Conservation (phyloP, 768 basidiomycete species). For the Auriculariales sp. region DNA sequence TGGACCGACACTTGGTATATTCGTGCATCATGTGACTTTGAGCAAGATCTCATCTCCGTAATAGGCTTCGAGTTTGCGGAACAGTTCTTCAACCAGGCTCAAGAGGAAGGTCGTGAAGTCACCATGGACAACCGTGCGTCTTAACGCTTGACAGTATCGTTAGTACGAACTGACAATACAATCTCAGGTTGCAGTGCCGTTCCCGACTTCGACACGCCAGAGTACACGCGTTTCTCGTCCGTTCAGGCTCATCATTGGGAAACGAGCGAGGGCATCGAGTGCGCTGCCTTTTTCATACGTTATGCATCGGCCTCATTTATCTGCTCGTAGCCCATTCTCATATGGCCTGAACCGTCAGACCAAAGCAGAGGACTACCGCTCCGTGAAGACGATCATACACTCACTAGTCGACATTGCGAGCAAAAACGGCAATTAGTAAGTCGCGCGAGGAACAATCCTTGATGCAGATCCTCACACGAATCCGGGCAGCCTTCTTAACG, state of each 20-base stretch:
- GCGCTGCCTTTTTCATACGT: neutral
- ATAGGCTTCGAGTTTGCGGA: slow-evolving; percentile 29
- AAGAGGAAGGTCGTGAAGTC: slow-evolving; percentile 26
- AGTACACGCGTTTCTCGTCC: slow-evolving; percentile 33
- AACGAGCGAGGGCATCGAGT: slow-evolving; percentile 35
- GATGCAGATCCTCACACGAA: neutral
- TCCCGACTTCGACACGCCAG: slow-evolving; percentile 42
- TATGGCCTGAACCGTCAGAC: slow-evolving; percentile 24
- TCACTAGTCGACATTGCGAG: slow-evolving; percentile 42
- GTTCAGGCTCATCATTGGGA: slow-evolving; percentile 39
- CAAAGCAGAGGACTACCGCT: slow-evolving; percentile 29
- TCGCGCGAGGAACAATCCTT: slow-evolving; percentile 9
- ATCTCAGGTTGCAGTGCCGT: slow-evolving; percentile 30
- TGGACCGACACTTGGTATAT: slow-evolving; percentile 7
- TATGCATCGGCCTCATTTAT: slow-evolving; percentile 2
- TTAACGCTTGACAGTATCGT: neutral
- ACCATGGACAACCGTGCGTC: slow-evolving; percentile 28
- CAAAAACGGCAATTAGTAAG: slow-evolving; percentile 49
- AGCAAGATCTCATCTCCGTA: slow-evolving; percentile 25
- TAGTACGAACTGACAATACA: neutral
- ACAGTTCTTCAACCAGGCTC: slow-evolving; percentile 29
- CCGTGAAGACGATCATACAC: slow-evolving; percentile 32
- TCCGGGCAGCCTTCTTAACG: slow-evolving; percentile 27
- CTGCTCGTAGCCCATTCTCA: slow-evolving; percentile 28
- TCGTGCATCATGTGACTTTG: no score